phyloP scores from a whole-genome alignment of 2,329 filamentous ascomycete species.

The Rugonectria rugulosa region DNA sequence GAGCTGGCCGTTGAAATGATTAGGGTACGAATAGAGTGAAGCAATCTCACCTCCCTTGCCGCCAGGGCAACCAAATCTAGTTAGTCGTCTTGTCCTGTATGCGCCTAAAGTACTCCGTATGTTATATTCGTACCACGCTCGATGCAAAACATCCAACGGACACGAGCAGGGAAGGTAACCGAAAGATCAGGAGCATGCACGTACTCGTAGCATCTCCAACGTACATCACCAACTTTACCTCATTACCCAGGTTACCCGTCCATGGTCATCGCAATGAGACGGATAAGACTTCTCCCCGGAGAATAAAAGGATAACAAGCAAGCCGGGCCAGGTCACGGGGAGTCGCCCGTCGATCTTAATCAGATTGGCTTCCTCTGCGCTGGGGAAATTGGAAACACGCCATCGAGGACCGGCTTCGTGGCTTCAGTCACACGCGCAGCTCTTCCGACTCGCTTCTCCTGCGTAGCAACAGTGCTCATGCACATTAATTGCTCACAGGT shows the following conservation, averaged over 20 bases:
- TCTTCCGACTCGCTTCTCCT: background rate
- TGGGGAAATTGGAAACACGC: background rate
- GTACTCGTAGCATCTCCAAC: too few relatives aligned
- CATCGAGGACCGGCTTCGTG: too few relatives aligned
- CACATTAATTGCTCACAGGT: background rate
- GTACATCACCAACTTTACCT: too few relatives aligned
- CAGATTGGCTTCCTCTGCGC: conserved; percentile 8
- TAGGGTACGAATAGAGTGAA: background rate
- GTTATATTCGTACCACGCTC: background rate
- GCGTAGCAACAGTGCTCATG: too few relatives aligned
- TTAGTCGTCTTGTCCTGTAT: too few relatives aligned
- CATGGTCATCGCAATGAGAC: too few relatives aligned
- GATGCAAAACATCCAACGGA: background rate
- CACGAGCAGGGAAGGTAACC: background rate
- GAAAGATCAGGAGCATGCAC: background rate
- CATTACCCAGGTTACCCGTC: too few relatives aligned
- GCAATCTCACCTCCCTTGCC: background rate
- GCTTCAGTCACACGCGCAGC: too few relatives aligned
- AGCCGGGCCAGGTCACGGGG: too few relatives aligned
- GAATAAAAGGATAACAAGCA: background rate
- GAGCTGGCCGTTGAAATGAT: background rate
- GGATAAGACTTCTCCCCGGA: too few relatives aligned
- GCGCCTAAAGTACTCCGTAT: too few relatives aligned
- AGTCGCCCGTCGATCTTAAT: conserved; percentile 9
- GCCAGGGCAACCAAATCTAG: too few relatives aligned